Evolutionary conservation across 2,329 filamentous ascomycete genomes (phyloP).

Genomic region (Neonectria punicea): DNA sequence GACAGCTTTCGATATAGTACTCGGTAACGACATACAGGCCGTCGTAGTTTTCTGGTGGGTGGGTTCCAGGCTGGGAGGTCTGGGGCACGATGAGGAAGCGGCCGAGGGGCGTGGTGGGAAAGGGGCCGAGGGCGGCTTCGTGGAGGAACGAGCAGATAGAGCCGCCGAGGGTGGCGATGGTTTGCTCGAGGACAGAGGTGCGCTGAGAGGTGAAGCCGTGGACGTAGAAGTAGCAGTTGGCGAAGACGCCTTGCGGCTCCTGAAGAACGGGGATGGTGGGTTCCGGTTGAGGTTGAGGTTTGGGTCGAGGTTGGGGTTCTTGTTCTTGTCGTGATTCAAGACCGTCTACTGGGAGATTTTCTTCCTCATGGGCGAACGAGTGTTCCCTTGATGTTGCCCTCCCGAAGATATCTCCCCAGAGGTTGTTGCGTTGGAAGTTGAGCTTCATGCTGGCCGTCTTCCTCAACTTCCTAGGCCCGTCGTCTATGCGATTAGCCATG

Average conservation of each 20-base stretch:
- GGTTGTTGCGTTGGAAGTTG: slow-evolving; percentile 78
- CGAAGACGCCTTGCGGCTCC: slow-evolving; percentile 58
- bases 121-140: slow-evolving; percentile 49
- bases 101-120: slow-evolving; percentile 45
- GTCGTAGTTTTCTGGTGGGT: slow-evolving; percentile 52
- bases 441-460: slow-evolving; percentile 89
- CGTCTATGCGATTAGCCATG: slow-evolving; percentile 57
- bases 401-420: slow-evolving; percentile 92
- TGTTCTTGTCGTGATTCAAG: slow-evolving; percentile 18
- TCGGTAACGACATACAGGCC: slow-evolving; percentile 75
- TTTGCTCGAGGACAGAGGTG: slow-evolving; percentile 58
- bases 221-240: slow-evolving; percentile 67
- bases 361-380: slow-evolving; percentile 44
- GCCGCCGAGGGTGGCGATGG: slow-evolving; percentile 61
- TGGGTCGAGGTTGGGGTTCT: not conserved
- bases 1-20: slow-evolving; percentile 91
- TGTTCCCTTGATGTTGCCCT: slow-evolving; percentile 49
- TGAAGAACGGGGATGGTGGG: slow-evolving; percentile 22
- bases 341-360: slow-evolving; percentile 20
- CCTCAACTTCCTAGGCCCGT: slow-evolving; percentile 82
- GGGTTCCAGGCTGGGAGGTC: slow-evolving; percentile 56
- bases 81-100: slow-evolving; percentile 68
- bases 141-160: slow-evolving; percentile 55
- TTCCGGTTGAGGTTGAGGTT: slow-evolving; percentile 17
- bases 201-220: slow-evolving; percentile 67